phyloP scores from a whole-genome alignment of 2,329 filamentous ascomycete species.

The Truncatella angustata region DNA sequence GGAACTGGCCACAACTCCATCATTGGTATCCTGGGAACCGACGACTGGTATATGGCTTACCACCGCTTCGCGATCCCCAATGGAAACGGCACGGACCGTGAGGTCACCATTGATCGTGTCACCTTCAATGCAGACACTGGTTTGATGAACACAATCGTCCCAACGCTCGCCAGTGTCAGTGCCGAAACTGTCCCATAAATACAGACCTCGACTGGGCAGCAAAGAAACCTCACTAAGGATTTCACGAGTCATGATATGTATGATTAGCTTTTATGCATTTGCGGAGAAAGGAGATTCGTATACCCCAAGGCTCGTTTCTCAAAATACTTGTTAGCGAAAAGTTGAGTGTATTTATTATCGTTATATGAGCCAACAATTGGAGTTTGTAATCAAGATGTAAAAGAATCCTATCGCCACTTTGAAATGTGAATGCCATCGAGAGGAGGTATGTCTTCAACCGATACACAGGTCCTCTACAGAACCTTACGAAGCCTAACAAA shows the following conservation, averaged over 20 bases:
- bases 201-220: too few relatives aligned
- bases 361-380: neutral
- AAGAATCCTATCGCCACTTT: too few relatives aligned
- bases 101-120: constrained; percentile 41
- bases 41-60: constrained; percentile 50
- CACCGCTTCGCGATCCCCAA: constrained; percentile 45
- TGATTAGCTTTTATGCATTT: too few relatives aligned
- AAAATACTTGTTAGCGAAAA: too few relatives aligned
- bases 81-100: constrained; percentile 41
- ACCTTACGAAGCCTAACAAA: constrained; percentile 8
- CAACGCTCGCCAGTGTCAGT: constrained; percentile 1
- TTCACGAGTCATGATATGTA: neutral
- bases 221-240: too few relatives aligned
- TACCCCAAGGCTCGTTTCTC: too few relatives aligned
- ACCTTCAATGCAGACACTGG: constrained; percentile 24
- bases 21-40: constrained; percentile 43
- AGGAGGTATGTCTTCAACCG: too few relatives aligned
- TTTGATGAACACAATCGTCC: neutral
- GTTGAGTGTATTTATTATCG: too few relatives aligned
- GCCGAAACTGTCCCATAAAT: neutral
- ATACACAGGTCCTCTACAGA: too few relatives aligned
- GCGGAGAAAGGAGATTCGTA: too few relatives aligned
- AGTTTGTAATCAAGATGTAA: too few relatives aligned
- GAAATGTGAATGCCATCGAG: too few relatives aligned
- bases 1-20: constrained; percentile 45